A percentile compares a stretch with the other conserved stretches of the same genome.
Conservation (phyloP, 495 filamentous ascomycete species). For the Aspergillus conjunctus region DNA sequence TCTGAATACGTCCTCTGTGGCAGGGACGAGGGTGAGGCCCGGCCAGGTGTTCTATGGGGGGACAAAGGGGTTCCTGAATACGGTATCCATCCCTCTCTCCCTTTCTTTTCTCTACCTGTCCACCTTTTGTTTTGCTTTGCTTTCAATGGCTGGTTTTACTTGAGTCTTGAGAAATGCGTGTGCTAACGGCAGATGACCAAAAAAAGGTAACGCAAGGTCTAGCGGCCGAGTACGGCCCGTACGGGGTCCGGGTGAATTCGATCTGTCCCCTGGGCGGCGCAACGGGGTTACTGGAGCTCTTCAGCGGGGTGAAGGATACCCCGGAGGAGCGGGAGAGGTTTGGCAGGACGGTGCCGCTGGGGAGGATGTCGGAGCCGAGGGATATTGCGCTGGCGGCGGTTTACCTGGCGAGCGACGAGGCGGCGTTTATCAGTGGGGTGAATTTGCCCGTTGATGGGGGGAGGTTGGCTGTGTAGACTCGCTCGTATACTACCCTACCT, state of each 20-base stretch:
- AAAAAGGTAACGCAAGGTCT: constrained; percentile 54
- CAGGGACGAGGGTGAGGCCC: constrained; percentile 55
- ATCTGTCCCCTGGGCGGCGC: constrained; percentile 56
- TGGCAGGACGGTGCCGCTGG: constrained; percentile 52
- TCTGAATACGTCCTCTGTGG: constrained; percentile 61
- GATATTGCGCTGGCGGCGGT: constrained; percentile 7
- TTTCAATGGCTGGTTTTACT: too few species aligned
- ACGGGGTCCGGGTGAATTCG: constrained; percentile 59
- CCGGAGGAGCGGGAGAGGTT: constrained; percentile 63
- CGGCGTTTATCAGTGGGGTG: constrained; percentile 7
- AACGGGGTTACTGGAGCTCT: constrained; percentile 58
- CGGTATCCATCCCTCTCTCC: constrained; percentile 31
- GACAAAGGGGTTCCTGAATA: constrained; percentile 59
- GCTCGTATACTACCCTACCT: too few species aligned
- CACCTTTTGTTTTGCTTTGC: too few species aligned
- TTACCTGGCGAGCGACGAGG: constrained; percentile 10
- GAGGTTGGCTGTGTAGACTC: constrained; percentile 3
- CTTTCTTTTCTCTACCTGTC: background rate
- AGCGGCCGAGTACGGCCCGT: constrained; percentile 60
- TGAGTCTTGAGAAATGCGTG: too few species aligned
- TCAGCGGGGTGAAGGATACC: constrained; percentile 58
- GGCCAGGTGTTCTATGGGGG: constrained; percentile 64
- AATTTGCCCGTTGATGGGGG: constrained; percentile 8
- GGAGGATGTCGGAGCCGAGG: constrained; percentile 9
- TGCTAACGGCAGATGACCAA: too few species aligned